Percentiles rank a stretch among this genome's conserved stretches.
These are phyloP conservation scores for Dryadomyces quercus-mongolicae DNA, from an alignment of 2,329 filamentous ascomycete species.

Conservation along the genomic window DNA sequence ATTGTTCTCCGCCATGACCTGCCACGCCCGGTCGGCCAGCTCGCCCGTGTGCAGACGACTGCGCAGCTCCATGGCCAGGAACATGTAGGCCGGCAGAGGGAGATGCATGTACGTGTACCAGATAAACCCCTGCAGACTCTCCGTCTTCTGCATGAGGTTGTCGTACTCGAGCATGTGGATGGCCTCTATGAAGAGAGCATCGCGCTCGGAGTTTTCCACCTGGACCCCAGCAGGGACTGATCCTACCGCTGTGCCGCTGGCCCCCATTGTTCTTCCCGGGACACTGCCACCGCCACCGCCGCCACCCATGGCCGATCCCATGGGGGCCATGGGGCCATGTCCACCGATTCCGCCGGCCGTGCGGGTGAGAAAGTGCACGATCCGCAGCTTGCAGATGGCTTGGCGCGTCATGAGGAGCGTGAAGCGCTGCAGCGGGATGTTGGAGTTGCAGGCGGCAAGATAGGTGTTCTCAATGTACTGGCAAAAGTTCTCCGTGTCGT, in stretches of 20 bases:
- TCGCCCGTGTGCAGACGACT: slow-evolving; percentile 38
- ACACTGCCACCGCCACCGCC: no score
- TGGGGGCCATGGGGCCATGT: not conserved
- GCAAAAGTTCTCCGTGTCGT: slow-evolving; percentile 40
- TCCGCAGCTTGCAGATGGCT: slow-evolving; percentile 43
- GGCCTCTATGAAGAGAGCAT: slow-evolving; percentile 40
- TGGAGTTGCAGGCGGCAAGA: slow-evolving; percentile 42
- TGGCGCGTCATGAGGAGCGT: slow-evolving; percentile 45
- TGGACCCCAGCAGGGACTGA: not conserved
- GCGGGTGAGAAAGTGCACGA: slow-evolving; percentile 39
- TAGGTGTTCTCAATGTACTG: slow-evolving; percentile 44
- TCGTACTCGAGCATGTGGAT: slow-evolving; percentile 49
- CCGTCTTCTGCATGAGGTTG: slow-evolving; percentile 39
- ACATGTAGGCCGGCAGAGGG: slow-evolving; percentile 50
- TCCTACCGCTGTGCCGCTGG: not conserved
- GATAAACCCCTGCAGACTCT: slow-evolving; percentile 37
- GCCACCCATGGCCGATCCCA: not conserved
- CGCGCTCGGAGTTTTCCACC: slow-evolving; percentile 29
- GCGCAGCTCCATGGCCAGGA: slow-evolving; percentile 43
- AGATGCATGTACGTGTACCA: slow-evolving; percentile 51
- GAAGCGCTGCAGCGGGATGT: slow-evolving; percentile 47
- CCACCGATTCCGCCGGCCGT: slow-evolving; percentile 6
- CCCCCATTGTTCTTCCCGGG: not conserved
- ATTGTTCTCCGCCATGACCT: slow-evolving; percentile 42
- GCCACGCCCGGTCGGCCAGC: slow-evolving; percentile 46